Evolutionary conservation across 1,284 basidiomycete species (phyloP).

Genomic region (Pseudozyma thailandica): DNA sequence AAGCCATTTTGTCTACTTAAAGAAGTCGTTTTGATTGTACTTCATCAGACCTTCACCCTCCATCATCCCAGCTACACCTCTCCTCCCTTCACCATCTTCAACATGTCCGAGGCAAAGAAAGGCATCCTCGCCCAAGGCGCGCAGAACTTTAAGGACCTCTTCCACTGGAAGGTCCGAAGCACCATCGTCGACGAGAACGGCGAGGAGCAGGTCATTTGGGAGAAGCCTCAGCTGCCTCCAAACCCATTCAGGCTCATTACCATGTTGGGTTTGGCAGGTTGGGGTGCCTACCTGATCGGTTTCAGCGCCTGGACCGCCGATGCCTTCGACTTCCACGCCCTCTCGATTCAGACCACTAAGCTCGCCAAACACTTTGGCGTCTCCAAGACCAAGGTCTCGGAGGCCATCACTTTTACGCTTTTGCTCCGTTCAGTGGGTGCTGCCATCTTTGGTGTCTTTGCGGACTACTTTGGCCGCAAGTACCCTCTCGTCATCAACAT

Average conservation of each 20-base stretch:
- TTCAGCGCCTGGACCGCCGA: conserved; percentile 50
- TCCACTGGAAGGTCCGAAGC: conserved; percentile 40
- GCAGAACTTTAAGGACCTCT: conserved; percentile 48
- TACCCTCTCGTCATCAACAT: conserved; percentile 56
- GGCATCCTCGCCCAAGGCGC: conserved; percentile 33
- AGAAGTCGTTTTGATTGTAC: too few relatives aligned
- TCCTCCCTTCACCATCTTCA: background rate
- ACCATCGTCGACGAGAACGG: conserved; percentile 46
- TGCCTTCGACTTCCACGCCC: conserved; percentile 52
- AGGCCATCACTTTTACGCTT: conserved; percentile 51
- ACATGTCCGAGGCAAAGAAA: conserved; percentile 27
- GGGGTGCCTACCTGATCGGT: conserved; percentile 49
- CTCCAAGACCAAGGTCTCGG: conserved; percentile 47
- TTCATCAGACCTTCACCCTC: too few relatives aligned
- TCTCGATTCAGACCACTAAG: conserved; percentile 52
- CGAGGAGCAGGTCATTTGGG: conserved; percentile 34
- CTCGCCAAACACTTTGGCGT: conserved; percentile 43
- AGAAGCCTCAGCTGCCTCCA: conserved; percentile 24
- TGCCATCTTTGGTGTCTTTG: conserved; percentile 47
- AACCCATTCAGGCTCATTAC: conserved; percentile 43
- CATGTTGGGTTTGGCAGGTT: conserved; percentile 30
- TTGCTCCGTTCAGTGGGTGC: conserved; percentile 55
- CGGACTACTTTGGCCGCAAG: conserved; percentile 71
- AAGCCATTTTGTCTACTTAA: too few relatives aligned
- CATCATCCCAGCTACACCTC: too few relatives aligned